phyloP scores from a whole-genome alignment of 1,284 basidiomycete species.

The Hemileia vastatrix region DNA sequence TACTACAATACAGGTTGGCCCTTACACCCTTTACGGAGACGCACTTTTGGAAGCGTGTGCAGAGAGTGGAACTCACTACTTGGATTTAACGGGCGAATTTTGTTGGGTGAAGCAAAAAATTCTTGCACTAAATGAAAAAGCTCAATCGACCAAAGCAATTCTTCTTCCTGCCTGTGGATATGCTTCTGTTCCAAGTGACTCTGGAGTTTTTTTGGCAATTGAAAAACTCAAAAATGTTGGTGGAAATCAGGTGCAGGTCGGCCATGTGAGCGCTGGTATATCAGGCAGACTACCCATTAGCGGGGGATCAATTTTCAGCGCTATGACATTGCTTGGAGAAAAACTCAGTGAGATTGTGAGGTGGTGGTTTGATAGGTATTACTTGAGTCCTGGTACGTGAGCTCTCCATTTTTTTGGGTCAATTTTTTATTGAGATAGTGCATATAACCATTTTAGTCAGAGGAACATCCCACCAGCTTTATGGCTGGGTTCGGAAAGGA shows the following conservation, averaged over 20 bases:
- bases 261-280: constrained; percentile 26
- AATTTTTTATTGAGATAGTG: too few species aligned
- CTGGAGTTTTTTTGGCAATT: constrained; percentile 26
- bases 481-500: too few species aligned
- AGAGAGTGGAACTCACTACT: constrained; percentile 18
- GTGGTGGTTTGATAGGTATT: too few species aligned
- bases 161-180: constrained; percentile 31
- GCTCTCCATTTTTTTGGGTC: too few species aligned
- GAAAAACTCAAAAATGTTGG: constrained; percentile 28
- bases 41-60: constrained; percentile 5
- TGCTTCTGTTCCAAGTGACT: constrained; percentile 35
- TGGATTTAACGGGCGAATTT: constrained; percentile 17
- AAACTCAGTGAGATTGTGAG: too few species aligned
- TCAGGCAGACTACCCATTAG: constrained; percentile 25
- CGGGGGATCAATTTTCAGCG: constrained; percentile 30
- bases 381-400: too few species aligned
- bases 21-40: constrained; percentile 16
- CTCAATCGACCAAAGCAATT: constrained; percentile 24
- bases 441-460: not conserved
- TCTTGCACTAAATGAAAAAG: constrained; percentile 2
- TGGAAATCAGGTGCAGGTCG: constrained; percentile 23
- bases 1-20: constrained; percentile 20
- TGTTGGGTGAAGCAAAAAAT: constrained; percentile 12
- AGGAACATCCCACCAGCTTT: not conserved
- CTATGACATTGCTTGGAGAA: too few species aligned